phyloP scores from a whole-genome alignment of 345 rosid species.

The Angophora floribunda region DNA sequence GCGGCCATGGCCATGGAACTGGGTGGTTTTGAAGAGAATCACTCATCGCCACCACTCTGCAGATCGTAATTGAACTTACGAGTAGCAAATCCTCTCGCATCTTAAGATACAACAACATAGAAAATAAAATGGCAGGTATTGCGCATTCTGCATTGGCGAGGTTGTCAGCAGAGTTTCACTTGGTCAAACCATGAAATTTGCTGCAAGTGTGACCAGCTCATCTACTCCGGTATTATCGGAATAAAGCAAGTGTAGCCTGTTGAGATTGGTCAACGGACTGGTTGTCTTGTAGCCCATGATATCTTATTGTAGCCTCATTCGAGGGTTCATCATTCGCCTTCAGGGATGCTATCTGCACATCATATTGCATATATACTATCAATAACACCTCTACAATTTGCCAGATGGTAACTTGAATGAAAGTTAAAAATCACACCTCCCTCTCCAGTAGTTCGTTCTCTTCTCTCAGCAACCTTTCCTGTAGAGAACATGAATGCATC shows the following conservation, averaged over 20 bases:
- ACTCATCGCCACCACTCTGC: not conserved
- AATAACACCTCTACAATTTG: not conserved
- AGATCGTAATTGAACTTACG: not conserved
- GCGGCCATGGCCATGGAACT: not conserved
- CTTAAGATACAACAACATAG: not conserved
- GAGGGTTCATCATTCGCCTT: not conserved
- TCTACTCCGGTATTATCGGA: not conserved
- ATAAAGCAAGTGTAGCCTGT: not conserved
- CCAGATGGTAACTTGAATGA: not conserved
- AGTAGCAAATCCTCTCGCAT: not conserved
- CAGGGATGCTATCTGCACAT: not conserved
- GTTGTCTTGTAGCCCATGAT: not conserved
- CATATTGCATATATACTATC: not conserved
- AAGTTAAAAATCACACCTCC: constrained; percentile 12
- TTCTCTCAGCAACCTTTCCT: constrained; percentile 21
- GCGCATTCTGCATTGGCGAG: not conserved
- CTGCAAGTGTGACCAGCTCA: not conserved
- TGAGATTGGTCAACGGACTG: not conserved
- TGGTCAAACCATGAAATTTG: not conserved
- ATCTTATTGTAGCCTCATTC: not conserved
- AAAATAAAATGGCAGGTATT: not conserved
- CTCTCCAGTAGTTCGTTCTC: constrained; percentile 18
- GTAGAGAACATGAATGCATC: not conserved
- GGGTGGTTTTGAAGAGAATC: not conserved
- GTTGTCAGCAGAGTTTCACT: not conserved